Evolutionary conservation across 192 early-diverging fungal species (phyloP).

Genomic region (Coemansia sp.): DNA sequence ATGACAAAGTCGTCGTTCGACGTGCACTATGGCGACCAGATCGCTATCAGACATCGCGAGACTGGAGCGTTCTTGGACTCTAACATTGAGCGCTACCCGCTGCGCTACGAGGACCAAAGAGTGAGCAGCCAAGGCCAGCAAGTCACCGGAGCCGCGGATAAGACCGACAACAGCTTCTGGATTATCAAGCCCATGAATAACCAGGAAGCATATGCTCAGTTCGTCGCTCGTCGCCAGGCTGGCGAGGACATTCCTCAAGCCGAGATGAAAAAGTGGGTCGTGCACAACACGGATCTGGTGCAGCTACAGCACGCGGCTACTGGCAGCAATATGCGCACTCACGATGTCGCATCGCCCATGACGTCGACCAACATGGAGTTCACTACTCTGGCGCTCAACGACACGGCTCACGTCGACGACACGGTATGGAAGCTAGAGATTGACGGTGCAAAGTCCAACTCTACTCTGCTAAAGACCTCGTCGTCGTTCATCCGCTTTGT

Average conservation of each 20-base stretch:
- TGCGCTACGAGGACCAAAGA: slow-evolving; percentile 88
- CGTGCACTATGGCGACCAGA: slow-evolving; percentile 76
- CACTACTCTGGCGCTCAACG: slow-evolving; percentile 56
- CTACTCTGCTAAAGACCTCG: slow-evolving; percentile 27
- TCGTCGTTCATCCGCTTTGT: slow-evolving; percentile 52
- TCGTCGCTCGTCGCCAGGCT: slow-evolving; percentile 21
- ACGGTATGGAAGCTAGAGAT: slow-evolving; percentile 64
- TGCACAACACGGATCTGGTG: slow-evolving; percentile 60
- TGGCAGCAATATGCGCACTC: slow-evolving; percentile 61
- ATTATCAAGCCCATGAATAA: slow-evolving; percentile 53
- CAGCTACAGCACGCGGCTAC: slow-evolving; percentile 63
- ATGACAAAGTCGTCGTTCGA: slow-evolving; percentile 65
- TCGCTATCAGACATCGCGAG: slow-evolving; percentile 77
- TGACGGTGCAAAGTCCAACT: slow-evolving; percentile 42
- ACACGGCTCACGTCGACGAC: slow-evolving; percentile 28
- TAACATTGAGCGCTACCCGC: slow-evolving; percentile 71
- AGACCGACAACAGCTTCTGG: slow-evolving; percentile 67
- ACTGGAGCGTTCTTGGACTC: slow-evolving; percentile 80
- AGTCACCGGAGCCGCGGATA: slow-evolving; percentile 66
- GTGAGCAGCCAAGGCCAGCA: slow-evolving; percentile 86
- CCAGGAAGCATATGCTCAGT: slow-evolving; percentile 19
- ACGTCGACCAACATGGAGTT: slow-evolving; percentile 81
- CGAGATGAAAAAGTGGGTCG: slow-evolving; percentile 53
- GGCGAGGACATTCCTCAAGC: slow-evolving; percentile 26
- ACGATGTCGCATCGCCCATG: slow-evolving; percentile 76